Conservation (phyloP, 495 filamentous ascomycete species). For the Tuber melanosporum region DNA sequence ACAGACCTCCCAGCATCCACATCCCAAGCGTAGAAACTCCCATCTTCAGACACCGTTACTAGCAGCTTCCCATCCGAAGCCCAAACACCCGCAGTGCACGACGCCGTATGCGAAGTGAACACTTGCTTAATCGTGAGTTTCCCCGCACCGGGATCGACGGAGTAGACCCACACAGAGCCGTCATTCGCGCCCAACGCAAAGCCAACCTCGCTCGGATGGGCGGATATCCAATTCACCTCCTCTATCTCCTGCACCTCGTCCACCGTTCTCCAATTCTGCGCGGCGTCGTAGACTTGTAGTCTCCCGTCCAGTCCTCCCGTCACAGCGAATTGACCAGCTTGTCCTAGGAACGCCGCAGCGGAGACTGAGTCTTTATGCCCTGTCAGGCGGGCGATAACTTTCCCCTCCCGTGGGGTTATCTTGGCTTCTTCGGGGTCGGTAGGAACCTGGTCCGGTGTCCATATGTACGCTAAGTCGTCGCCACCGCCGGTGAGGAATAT, state of each 20-base stretch:
- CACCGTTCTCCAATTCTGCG: constrained; percentile 55
- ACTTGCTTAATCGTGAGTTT: constrained; percentile 71
- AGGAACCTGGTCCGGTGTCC: constrained; percentile 55
- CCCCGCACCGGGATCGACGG: constrained; percentile 59
- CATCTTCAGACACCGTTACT: constrained; percentile 83
- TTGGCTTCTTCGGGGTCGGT: constrained; percentile 54
- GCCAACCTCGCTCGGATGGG: constrained; percentile 65
- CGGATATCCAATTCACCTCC: constrained; percentile 83
- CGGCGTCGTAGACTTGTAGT: constrained; percentile 51
- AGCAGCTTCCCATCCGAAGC: constrained; percentile 79
- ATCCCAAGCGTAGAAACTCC: constrained; percentile 86
- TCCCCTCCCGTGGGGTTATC: constrained; percentile 69
- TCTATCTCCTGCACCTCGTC: constrained; percentile 76
- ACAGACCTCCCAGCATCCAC: constrained; percentile 68
- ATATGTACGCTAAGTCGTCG: constrained; percentile 75
- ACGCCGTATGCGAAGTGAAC: constrained; percentile 80
- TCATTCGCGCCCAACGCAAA: constrained; percentile 87
- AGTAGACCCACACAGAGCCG: constrained; percentile 91
- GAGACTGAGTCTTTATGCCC: constrained; percentile 91
- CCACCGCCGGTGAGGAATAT: constrained; percentile 82
- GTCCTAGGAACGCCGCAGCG: constrained; percentile 73
- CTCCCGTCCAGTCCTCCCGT: constrained; percentile 81
- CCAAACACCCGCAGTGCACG: constrained; percentile 89
- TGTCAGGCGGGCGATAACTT: constrained; percentile 59
- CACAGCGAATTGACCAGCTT: constrained; percentile 73